Evolutionary conservation across 805 yeast species (phyloP).

Genomic region (Debaryomyces castellii): DNA sequence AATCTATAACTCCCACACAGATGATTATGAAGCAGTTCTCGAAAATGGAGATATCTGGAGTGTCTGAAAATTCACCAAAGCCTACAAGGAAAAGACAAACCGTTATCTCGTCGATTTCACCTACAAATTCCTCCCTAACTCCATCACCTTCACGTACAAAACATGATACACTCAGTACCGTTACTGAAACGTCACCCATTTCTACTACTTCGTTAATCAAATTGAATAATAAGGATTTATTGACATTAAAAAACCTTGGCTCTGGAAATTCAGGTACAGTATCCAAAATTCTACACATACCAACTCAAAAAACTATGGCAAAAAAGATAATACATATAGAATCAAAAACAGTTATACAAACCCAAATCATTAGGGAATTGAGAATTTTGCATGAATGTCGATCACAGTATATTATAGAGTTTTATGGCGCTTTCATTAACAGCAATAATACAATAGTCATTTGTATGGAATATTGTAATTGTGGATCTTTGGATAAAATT

Average conservation of each 20-base stretch:
- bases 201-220: slow-evolving; percentile 32
- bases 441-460: slow-evolving; percentile 70
- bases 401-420: slow-evolving; percentile 79
- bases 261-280: slow-evolving; percentile 95
- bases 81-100: slow-evolving; percentile 35
- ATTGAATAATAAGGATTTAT: slow-evolving; percentile 57
- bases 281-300: slow-evolving; percentile 81
- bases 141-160: slow-evolving; percentile 16
- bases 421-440: slow-evolving; percentile 84
- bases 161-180: slow-evolving; percentile 2
- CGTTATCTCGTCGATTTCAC: slow-evolving; percentile 42
- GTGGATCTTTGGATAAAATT: slow-evolving; percentile 87
- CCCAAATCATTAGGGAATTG: slow-evolving; percentile 84
- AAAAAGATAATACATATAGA: slow-evolving; percentile 85
- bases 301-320: slow-evolving; percentile 87
- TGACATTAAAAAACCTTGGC: slow-evolving; percentile 77
- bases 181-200: slow-evolving; percentile 24
- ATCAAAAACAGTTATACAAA: slow-evolving; percentile 70
- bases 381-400: slow-evolving; percentile 89
- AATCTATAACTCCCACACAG: slow-evolving; percentile 18
- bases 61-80: not conserved
- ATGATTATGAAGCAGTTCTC: slow-evolving; percentile 27
- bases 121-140: slow-evolving; percentile 28
- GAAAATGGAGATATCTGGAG: slow-evolving; percentile 17
- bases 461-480: slow-evolving; percentile 95